Percentiles rank a stretch among this genome's conserved stretches.
phyloP scores from a whole-genome alignment of 2,329 filamentous ascomycete species.

The Beauveria medogensis region DNA sequence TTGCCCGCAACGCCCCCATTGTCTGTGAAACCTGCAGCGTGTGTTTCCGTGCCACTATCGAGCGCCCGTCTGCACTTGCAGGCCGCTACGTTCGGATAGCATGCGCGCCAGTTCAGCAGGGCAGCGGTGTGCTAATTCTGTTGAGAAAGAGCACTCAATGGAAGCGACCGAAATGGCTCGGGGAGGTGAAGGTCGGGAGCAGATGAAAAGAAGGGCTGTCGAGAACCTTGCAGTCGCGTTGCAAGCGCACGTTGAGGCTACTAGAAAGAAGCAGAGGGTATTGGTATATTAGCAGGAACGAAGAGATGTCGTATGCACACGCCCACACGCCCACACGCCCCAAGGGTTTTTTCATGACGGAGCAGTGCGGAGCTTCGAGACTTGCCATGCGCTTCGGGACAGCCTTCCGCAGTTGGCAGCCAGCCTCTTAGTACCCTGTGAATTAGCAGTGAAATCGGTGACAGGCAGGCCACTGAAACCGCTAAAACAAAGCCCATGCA shows the following conservation, averaged over 20 bases:
- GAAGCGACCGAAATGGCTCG: constrained; percentile 6
- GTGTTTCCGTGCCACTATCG: neutral
- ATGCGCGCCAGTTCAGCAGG: neutral
- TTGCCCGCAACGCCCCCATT: neutral
- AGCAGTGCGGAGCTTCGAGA: neutral
- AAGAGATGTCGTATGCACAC: neutral
- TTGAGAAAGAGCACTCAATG: neutral
- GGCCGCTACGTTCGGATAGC: neutral
- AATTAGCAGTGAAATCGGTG: neutral
- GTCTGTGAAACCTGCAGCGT: neutral
- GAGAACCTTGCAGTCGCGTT: neutral
- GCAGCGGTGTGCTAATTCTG: constrained; percentile 2
- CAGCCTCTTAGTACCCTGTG: neutral
- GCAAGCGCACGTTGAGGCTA: neutral
- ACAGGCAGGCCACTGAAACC: neutral
- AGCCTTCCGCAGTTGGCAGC: neutral
- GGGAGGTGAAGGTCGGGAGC: neutral
- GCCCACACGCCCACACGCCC: neutral
- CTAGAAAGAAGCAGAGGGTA: neutral
- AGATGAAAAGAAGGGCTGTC: neutral
- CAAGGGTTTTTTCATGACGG: neutral
- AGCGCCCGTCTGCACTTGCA: neutral
- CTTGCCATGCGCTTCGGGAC: neutral
- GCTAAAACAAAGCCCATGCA: neutral
- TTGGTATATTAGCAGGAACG: neutral